Base-by-base conservation (phyloP, 2,329 filamentous ascomycete genomes). In the Stemphylium lycopersici region DNA sequence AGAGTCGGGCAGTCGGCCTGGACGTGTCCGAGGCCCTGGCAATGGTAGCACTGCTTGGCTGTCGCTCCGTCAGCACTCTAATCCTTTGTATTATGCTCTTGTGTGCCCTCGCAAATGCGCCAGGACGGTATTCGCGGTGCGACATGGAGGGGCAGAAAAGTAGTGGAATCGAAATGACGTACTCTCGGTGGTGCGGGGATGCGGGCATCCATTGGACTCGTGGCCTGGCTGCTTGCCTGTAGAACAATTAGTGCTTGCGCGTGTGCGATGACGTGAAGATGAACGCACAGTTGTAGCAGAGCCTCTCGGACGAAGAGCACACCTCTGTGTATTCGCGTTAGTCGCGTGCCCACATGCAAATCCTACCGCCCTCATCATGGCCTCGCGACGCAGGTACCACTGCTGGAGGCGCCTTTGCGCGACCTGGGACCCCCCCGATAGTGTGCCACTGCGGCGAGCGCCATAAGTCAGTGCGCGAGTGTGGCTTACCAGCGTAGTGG, bases 21-120 rank as follows among this genome's bases (percentile, higher is more conserved):
- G 71, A 99, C 95, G 77, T 99, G 95, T 66, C 95, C 95, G 59
- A 98, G 86, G 55, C 95, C 95, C 83, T 98, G 95, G 84, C 95
- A 99, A 82, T 98, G 95, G 79, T 99, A 99, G 87, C 95, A 99
- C 84, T 99, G 95, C 87, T 99, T 99, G 48, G 92, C 92, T 88
- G 70, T 56, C 41, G 22, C 48, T 31, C 13, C 42, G 61, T 67
- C 55, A 67, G 63, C 20, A 15, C 33, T 45, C 20, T 45, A n/a
- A 13, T 37, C 38, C 26, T 38, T 36, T 15, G 15, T 20, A 18
- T 4, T 1, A 22, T 29, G 12, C 43, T 13, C 37, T 12, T n/a
- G 10, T 26, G 8, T 33, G 6, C 26, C 6, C 40, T 45, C 15
- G 42, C 49, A 8, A 41, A 12, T 24, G 15, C n/a, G 32, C 38